Evolutionary conservation across 73 alveolate genomes (phyloP), one percentile per base, ranked within the genome.

Genomic region (Paraurostyla sp.): DNA sequence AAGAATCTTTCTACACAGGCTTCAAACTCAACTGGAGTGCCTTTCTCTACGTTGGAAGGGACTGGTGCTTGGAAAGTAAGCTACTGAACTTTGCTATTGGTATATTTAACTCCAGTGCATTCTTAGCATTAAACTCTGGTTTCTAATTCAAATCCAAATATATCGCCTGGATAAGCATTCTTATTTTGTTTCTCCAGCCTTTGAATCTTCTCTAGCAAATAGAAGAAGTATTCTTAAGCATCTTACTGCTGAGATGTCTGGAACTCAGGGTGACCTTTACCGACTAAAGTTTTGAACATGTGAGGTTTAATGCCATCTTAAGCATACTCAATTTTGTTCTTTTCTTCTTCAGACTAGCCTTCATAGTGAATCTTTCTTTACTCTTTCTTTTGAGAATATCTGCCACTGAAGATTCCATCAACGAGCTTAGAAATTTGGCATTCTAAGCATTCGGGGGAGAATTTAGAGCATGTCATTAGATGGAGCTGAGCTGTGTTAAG

Each of bases 211-310:
- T 91, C 97, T 11, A 91, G 76, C 69, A 99, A 80, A 92, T 94
- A 85, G 36, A 62, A 42, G 82, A 94, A 92, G 88, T 97, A 99
- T 91, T 99, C 99, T 41, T 91, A 93, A n/a, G 99, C 99, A 92
- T 99, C 99, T 59, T 98, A 98, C 88, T 95, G 97, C 86, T 95
- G 93, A 52, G 96, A 95, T 33, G 99, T 91, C 33, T 97, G 73
- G 87, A 99, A 99, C 90, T 98, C 99, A 25, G 92, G 88, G 90
- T 97, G 98, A 76, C 99, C 99, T 75, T 97, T 97, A n/a, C 99
- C 99, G 50, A 99, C 91, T 84, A 96, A 91, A 48, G 95, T 81
- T 89, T 98, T 98, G 92, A 99, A 98, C 92, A 96, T 96, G 76
- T 94, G 92, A 29, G 98, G 99, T 75, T 95, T 93, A 58, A 98